phyloP scores from a whole-genome alignment of 139 green algal species.

The Dunaliella primolecta region DNA sequence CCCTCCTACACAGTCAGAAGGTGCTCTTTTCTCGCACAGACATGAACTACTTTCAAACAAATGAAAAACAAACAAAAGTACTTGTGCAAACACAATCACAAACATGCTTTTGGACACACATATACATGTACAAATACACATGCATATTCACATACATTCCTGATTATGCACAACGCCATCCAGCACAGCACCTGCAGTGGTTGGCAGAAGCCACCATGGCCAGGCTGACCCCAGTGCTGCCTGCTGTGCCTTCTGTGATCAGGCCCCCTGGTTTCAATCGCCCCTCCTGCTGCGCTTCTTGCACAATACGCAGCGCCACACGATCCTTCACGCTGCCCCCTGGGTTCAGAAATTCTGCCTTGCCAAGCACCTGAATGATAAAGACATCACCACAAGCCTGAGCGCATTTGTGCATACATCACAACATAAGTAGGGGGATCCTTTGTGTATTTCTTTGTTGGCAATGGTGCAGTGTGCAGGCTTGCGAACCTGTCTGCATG shows the following conservation, averaged over 20 bases:
- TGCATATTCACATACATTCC: no score
- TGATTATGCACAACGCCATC: no score
- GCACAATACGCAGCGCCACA: slow-evolving; percentile 82
- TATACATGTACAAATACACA: no score
- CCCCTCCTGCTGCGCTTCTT: slow-evolving; percentile 62
- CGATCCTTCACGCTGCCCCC: slow-evolving; percentile 79
- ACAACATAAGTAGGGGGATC: background rate
- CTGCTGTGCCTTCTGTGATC: slow-evolving; percentile 89
- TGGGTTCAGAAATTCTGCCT: slow-evolving; percentile 92
- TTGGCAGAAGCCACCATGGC: slow-evolving; percentile 61
- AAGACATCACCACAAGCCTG: background rate
- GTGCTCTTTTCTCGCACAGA: no score
- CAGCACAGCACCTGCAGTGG: background rate
- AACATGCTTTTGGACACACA: no score
- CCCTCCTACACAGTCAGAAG: no score
- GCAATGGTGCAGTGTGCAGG: background rate
- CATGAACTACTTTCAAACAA: no score
- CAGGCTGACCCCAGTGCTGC: slow-evolving; percentile 85
- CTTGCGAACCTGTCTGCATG: background rate
- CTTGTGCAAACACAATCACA: no score
- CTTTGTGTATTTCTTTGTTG: background rate
- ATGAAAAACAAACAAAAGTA: no score
- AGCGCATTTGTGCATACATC: no score
- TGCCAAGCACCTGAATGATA: slow-evolving; percentile 76
- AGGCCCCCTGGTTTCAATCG: slow-evolving; percentile 63